Evolutionary conservation across 106 monocot species (phyloP).

Genomic region (Platanthera guangdongensis): DNA sequence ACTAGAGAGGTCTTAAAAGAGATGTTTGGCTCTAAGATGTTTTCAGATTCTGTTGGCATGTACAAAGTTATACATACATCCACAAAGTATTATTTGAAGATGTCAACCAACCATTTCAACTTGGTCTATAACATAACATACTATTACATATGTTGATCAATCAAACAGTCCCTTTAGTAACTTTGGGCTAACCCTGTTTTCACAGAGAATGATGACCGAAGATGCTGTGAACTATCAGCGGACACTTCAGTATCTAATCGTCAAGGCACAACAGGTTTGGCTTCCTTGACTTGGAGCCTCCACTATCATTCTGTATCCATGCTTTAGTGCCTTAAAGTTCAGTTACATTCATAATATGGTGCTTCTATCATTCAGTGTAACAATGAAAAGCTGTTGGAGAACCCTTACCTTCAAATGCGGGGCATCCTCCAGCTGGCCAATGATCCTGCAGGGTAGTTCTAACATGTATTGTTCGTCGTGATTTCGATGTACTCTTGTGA

Average conservation of each 20-base stretch:
- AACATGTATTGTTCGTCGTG: background rate
- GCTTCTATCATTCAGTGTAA: constrained; percentile 50
- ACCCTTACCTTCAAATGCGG: constrained; percentile 97
- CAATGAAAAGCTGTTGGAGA: constrained; percentile 98
- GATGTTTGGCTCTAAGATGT: too few species aligned
- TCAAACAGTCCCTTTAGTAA: background rate
- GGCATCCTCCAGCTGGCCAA: constrained; percentile 84
- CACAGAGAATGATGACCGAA: constrained; percentile 97
- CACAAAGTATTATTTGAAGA: too few species aligned
- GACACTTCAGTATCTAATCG: constrained; percentile 85
- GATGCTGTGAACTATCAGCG: constrained; percentile 89
- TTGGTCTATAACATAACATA: too few species aligned
- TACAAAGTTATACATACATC: too few species aligned
- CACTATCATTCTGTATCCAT: background rate
- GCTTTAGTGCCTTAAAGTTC: background rate
- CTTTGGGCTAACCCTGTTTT: constrained; percentile 6
- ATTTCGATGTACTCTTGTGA: constrained; percentile 1
- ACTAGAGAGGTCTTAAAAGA: too few species aligned
- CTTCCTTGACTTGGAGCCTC: background rate
- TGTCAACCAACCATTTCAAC: too few species aligned
- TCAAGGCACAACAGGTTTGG: constrained; percentile 90
- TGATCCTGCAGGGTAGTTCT: constrained; percentile 57
- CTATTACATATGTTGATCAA: too few species aligned
- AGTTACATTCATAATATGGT: background rate
- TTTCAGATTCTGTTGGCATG: too few species aligned